These are phyloP conservation scores for Talaromyces atroroseus DNA, from an alignment of 2,329 filamentous ascomycete genomes.

Conservation along the genomic window DNA sequence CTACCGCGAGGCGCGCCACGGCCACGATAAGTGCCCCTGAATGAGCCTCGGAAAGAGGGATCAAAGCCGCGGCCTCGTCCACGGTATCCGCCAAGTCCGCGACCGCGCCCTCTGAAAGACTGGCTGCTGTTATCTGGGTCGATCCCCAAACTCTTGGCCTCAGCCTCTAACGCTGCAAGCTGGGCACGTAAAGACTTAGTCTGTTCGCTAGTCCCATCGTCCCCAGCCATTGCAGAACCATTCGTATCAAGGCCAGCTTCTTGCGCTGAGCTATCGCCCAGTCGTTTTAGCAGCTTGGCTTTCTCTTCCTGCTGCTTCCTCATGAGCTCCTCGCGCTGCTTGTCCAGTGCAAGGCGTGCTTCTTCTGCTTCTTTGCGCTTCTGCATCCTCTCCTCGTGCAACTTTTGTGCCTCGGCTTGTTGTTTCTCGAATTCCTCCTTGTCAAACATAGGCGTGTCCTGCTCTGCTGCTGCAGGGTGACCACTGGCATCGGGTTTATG, in stretches of 20 bases:
- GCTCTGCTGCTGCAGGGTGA: conserved; percentile 18
- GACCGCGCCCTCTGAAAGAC: conserved; percentile 22
- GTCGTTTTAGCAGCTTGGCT: conserved; percentile 43
- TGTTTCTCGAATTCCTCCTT: conserved; percentile 49
- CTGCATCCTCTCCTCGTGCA: conserved; percentile 50
- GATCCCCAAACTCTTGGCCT: conserved; percentile 50
- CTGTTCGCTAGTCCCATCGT: conserved; percentile 40
- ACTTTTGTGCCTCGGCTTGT: conserved; percentile 53
- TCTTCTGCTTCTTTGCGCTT: conserved; percentile 49
- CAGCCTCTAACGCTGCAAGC: conserved; percentile 51
- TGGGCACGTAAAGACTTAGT: conserved; percentile 51
- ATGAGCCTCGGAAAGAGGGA: conserved; percentile 34
- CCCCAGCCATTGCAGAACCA: conserved; percentile 19
- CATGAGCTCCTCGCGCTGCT: conserved; percentile 45
- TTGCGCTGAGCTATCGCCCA: conserved; percentile 33
- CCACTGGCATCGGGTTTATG: conserved; percentile 27
- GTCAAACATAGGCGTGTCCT: conserved; percentile 46
- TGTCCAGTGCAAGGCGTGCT: conserved; percentile 49
- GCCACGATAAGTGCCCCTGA: conserved; percentile 38
- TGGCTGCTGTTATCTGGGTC: conserved; percentile 35
- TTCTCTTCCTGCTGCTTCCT: conserved; percentile 54
- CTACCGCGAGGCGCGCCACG: conserved; percentile 32
- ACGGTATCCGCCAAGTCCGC: conserved; percentile 28
- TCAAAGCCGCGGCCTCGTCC: conserved; percentile 40
- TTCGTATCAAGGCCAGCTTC: conserved; percentile 9